These are phyloP conservation scores for Xylaria nigripes DNA, from an alignment of 495 filamentous ascomycete species.

Conservation along the genomic window DNA sequence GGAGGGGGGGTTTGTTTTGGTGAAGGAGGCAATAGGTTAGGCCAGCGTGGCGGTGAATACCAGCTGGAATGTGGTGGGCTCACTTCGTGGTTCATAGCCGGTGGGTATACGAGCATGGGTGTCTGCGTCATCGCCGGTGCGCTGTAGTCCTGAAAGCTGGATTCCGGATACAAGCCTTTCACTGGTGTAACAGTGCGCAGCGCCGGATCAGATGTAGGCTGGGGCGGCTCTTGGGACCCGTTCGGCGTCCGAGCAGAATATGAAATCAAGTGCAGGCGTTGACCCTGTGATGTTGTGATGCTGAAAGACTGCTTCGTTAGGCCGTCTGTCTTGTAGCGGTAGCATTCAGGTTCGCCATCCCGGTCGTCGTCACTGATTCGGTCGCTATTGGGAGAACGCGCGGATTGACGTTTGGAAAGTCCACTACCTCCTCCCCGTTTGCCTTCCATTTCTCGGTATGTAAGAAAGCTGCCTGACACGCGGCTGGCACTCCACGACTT, in stretches of 20 bases:
- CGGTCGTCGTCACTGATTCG: conserved; percentile 73
- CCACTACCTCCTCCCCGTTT: conserved; percentile 58
- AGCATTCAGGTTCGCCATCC: conserved; percentile 88
- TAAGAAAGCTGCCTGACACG: conserved; percentile 94
- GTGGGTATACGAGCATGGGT: conserved; percentile 44
- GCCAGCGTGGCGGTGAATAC: conserved; percentile 26
- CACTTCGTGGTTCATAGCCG: conserved; percentile 40
- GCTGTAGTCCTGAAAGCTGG: conserved; percentile 78
- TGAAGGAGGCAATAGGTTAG: conserved; percentile 56
- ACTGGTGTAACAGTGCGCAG: conserved; percentile 75
- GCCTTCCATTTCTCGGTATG: conserved; percentile 97
- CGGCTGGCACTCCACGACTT: conserved; percentile 99
- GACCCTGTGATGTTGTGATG: conserved; percentile 82
- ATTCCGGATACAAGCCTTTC: conserved; percentile 95
- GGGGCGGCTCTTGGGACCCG: conserved; percentile 56
- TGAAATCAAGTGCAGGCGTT: conserved; percentile 93
- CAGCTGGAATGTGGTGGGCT: conserved; percentile 29
- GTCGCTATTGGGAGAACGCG: conserved; percentile 73
- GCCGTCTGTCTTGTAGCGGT: conserved; percentile 93
- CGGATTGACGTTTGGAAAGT: conserved; percentile 39
- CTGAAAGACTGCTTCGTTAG: conserved; percentile 99
- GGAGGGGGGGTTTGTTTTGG: conserved; percentile 34
- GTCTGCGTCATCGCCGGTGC: conserved; percentile 39
- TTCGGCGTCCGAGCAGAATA: conserved; percentile 80
- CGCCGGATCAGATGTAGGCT: conserved; percentile 71